phyloP scores from a whole-genome alignment of 2,329 filamentous ascomycete genomes.

The Trichoderma simmonsii region DNA sequence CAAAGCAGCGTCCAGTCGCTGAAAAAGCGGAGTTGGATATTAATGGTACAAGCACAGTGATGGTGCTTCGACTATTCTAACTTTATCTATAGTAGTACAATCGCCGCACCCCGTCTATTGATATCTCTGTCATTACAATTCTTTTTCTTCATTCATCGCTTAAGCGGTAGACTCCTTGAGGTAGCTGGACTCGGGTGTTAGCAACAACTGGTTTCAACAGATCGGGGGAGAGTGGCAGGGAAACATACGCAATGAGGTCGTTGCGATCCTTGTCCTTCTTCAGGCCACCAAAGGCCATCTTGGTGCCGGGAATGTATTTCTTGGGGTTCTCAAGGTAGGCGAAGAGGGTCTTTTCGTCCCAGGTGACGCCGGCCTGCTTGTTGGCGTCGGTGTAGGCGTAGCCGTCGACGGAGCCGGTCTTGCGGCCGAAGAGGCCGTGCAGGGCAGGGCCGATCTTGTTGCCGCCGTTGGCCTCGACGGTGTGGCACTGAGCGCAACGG shows the following conservation, averaged over 20 bases:
- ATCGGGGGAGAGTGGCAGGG: no score
- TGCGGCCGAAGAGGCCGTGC: conserved; percentile 95
- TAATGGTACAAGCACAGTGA: conserved; percentile 33
- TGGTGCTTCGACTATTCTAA: conserved; percentile 32
- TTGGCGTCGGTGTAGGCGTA: conserved; percentile 99
- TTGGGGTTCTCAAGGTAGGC: conserved; percentile 99
- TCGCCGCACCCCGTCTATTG: conserved; percentile 38
- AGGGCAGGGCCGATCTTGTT: conserved; percentile 99
- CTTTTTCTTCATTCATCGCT: conserved; percentile 26
- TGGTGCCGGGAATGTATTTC: conserved; percentile 99
- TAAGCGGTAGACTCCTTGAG: conserved; percentile 69
- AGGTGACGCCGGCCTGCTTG: conserved; percentile 91
- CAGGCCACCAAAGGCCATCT: conserved; percentile 99
- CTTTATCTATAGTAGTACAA: conserved; percentile 39
- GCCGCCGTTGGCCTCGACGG: conserved; percentile 79
- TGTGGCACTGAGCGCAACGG: conserved; percentile 98
- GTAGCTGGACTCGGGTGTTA: conserved; percentile 47
- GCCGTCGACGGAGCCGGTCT: conserved; percentile 85
- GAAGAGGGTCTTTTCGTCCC: conserved; percentile 86
- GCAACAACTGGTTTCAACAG: background rate
- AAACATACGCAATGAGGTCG: conserved; percentile 89
- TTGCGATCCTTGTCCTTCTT: conserved; percentile 99
- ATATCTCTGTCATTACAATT: conserved; percentile 36
- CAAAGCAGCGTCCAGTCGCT: conserved; percentile 8
- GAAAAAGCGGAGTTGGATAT: conserved; percentile 37